Conservation (phyloP, 129 eudicot genomes). For the Rutidosis leptorrhynchoides region DNA sequence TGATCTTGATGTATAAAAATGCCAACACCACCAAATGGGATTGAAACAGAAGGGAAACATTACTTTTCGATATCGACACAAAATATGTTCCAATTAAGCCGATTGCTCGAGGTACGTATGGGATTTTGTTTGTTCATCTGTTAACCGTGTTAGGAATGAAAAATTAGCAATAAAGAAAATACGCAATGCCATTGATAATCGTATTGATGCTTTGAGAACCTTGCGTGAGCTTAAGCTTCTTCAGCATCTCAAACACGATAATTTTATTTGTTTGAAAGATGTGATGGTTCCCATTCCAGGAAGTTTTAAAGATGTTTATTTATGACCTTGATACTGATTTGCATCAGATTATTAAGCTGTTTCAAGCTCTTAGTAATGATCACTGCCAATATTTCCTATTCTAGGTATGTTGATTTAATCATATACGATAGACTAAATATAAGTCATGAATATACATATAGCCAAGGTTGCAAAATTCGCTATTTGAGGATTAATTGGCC, state of each 20-base stretch:
- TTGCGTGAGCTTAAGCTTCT: slow-evolving; percentile 72
- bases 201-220: slow-evolving; percentile 71
- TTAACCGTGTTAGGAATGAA: slow-evolving; percentile 74
- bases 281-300: slow-evolving; percentile 70
- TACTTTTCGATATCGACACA: slow-evolving; percentile 73
- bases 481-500: no score
- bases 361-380: slow-evolving; percentile 68
- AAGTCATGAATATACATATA: neutral
- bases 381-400: slow-evolving; percentile 74
- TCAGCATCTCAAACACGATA: slow-evolving; percentile 66
- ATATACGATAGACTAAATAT: neutral
- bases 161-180: slow-evolving; percentile 77
- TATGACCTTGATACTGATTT: slow-evolving; percentile 75
- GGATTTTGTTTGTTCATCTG: slow-evolving; percentile 75
- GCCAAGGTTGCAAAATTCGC: no score
- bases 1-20: slow-evolving; percentile 33
- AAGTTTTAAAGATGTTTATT: slow-evolving; percentile 75
- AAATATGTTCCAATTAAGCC: slow-evolving; percentile 77
- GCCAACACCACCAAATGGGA: slow-evolving; percentile 88
- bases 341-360: slow-evolving; percentile 69
- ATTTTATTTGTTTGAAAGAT: slow-evolving; percentile 63
- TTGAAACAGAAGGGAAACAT: slow-evolving; percentile 60
- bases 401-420: slow-evolving; percentile 43
- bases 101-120: slow-evolving; percentile 67
- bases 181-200: slow-evolving; percentile 64